Conservation (phyloP, 768 basidiomycete genomes). For the Macrolepiota dolichaula region DNA sequence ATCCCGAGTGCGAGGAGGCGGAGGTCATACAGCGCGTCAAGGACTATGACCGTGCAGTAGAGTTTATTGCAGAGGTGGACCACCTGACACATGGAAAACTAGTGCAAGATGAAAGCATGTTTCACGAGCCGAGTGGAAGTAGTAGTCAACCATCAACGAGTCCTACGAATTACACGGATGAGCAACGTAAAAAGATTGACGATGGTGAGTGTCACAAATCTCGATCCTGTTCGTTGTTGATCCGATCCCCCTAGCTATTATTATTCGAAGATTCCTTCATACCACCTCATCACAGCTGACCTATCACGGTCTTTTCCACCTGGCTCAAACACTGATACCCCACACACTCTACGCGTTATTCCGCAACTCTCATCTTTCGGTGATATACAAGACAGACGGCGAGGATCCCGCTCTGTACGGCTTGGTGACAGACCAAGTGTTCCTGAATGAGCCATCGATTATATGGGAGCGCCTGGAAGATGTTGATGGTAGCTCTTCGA, state of each 20-base stretch:
- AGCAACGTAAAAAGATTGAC: constrained; percentile 61
- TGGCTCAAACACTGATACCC: constrained; percentile 59
- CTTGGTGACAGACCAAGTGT: constrained; percentile 83
- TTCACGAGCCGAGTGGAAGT: constrained; percentile 13
- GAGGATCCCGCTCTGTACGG: constrained; percentile 55
- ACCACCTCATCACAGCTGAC: constrained; percentile 79
- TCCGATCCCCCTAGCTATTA: constrained; percentile 46
- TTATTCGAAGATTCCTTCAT: constrained; percentile 67
- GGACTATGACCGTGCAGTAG: constrained; percentile 76
- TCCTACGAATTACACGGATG: constrained; percentile 38
- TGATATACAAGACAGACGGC: constrained; percentile 61
- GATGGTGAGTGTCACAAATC: constrained; percentile 51
- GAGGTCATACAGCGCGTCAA: constrained; percentile 44
- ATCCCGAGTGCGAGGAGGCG: constrained; percentile 61
- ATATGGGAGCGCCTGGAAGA: constrained; percentile 93
- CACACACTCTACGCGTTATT: constrained; percentile 77
- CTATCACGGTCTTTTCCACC: constrained; percentile 82
- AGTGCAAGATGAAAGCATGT: constrained; percentile 36
- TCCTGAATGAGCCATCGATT: constrained; percentile 71
- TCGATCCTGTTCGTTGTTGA: background rate
- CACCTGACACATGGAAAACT: constrained; percentile 63
- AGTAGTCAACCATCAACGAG: constrained; percentile 19
- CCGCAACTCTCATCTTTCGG: constrained; percentile 86
- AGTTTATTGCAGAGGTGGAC: constrained; percentile 76
- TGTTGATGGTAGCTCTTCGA: constrained; percentile 73